These are phyloP conservation scores for Orbilia brochopaga DNA, from an alignment of 2,329 filamentous ascomycete species.

Conservation along the genomic window DNA sequence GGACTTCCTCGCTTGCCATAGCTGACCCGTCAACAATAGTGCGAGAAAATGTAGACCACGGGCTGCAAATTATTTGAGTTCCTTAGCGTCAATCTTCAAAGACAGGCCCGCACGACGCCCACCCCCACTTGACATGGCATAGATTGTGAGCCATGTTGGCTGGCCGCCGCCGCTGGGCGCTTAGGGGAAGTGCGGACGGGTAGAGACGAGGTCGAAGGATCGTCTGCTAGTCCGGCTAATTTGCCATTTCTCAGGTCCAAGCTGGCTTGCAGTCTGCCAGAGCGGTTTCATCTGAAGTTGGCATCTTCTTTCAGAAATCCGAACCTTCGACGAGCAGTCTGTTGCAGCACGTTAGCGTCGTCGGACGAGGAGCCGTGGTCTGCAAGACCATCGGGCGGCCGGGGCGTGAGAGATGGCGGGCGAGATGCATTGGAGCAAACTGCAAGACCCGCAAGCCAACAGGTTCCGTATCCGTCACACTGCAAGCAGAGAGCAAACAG, in stretches of 20 bases:
- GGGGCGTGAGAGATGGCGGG: too few relatives aligned
- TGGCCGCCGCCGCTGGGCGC: conserved; percentile 28
- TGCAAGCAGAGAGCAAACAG: neutral
- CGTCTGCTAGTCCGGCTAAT: conserved; percentile 46
- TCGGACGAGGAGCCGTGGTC: conserved; percentile 25
- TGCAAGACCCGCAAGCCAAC: conserved; percentile 4
- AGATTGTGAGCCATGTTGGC: neutral
- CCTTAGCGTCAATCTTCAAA: conserved; percentile 25
- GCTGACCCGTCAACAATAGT: neutral
- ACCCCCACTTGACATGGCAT: conserved; percentile 31
- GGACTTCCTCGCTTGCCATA: neutral
- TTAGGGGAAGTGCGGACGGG: conserved; percentile 39
- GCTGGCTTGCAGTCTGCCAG: conserved; percentile 1
- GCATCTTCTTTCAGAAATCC: conserved; percentile 3
- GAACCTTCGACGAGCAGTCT: conserved; percentile 14
- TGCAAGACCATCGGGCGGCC: conserved; percentile 16
- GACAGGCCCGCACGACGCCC: conserved; percentile 38
- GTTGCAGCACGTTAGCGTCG: conserved; percentile 35
- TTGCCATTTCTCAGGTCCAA: conserved; percentile 22
- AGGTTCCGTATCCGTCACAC: neutral
- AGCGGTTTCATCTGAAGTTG: conserved; percentile 33
- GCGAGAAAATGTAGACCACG: neutral
- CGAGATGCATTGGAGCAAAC: conserved; percentile 11
- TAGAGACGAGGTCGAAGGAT: conserved; percentile 47
- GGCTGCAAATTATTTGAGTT: conserved; percentile 4